These are phyloP conservation scores for Tetrahymena malaccensis DNA, from an alignment of 73 alveolate genomes.

Conservation along the genomic window DNA sequence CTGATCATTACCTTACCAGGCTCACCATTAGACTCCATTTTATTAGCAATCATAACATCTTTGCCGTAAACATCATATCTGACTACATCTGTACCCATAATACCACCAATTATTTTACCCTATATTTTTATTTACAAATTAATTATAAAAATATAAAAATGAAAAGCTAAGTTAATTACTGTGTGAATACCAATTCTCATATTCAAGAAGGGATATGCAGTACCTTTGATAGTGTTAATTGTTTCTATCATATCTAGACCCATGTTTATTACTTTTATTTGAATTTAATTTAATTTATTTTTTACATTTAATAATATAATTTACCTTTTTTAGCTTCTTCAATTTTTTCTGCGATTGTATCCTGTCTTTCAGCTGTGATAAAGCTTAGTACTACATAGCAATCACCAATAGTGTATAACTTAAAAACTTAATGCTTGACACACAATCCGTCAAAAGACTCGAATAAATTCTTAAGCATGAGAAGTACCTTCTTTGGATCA, in stretches of 20 bases:
- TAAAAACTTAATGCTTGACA: conserved; percentile 18
- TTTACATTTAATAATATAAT: conserved; percentile 44
- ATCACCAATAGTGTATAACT: conserved; percentile 67
- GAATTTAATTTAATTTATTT: neutral
- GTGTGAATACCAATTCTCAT: conserved; percentile 63
- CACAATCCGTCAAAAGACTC: conserved; percentile 17
- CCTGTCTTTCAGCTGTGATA: conserved; percentile 58
- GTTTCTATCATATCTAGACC: conserved; percentile 44
- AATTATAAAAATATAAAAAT: neutral
- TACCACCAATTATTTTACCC: conserved; percentile 46
- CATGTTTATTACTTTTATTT: neutral
- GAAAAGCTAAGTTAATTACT: neutral
- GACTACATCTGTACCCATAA: conserved; percentile 43
- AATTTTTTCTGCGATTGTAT: conserved; percentile 53
- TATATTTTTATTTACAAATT: neutral
- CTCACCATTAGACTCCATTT: conserved; percentile 40
- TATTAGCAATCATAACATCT: conserved; percentile 46
- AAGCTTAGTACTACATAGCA: conserved; percentile 72
- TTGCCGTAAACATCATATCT: conserved; percentile 46
- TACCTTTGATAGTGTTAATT: conserved; percentile 34
- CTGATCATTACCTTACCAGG: conserved; percentile 32
- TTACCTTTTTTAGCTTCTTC: conserved; percentile 62
- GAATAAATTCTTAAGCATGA: conserved; percentile 25
- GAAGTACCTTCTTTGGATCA: conserved; percentile 29
- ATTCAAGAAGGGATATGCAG: conserved; percentile 24